Base-by-base conservation (phyloP, 441 rosid genomes). In the Jatropha podagrica region DNA sequence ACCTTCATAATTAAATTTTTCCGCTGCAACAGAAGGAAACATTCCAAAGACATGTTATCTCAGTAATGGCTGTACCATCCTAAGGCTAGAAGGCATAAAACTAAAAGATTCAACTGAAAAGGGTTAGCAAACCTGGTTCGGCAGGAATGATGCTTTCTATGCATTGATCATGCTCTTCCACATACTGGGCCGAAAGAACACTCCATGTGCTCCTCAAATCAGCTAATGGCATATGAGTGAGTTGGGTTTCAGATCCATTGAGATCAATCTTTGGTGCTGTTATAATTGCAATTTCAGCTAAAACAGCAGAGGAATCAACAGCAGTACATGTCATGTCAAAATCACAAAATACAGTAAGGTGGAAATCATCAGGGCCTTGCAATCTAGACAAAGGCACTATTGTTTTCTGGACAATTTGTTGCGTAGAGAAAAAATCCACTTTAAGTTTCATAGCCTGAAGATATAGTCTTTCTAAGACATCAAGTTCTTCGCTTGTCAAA, bases 401-500 rank as follows among this genome's bases (percentile, higher is more conserved):
- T 66, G 89, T 86, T 40, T 87, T 89, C 82, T 95, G 97, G 70
- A 68, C 74, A 81, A 87, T 81, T 46, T 84, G 92, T 81, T 91
- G 98, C 40, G 89, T 89, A 74, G 77, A 76, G 87, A 92, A 91
- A 84, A 89, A 92, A 78, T 90, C 97, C 51, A 87, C 86, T 91
- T 87, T 96, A 81, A 89, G 99, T 82, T 86, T 94, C 95, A 96
- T 85, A 76, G 97, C 98, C 84, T 96, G 97, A 75, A 83, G 95
- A 84, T 96, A 96, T 78, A 96, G 87, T 79, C 89, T 96, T 83
- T 96, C 96, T 71, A 94, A 86, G 80, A 94, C 81, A 63, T 88
- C 91, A 69, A 96, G 91, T 84, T 96, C 99, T 85, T 92, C 98
- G 20, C 99, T 89, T 0, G 98, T 96, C 95, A 96, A 86, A 71